Conservation (phyloP, 768 basidiomycete species). For the Ephemerocybe angulata region DNA sequence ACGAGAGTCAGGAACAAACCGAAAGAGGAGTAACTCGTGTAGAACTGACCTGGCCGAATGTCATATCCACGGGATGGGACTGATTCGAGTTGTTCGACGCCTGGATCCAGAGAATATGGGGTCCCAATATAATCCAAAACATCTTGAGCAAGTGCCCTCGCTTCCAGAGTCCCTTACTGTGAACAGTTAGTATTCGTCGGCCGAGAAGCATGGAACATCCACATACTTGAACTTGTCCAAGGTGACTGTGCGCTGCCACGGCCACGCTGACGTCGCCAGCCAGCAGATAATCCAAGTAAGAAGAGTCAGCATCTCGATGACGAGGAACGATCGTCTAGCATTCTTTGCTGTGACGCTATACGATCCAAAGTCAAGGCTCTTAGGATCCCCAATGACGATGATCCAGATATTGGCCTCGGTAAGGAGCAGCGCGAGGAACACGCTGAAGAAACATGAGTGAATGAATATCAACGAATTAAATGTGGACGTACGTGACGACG, state of each 20-base stretch:
- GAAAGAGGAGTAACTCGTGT: no score
- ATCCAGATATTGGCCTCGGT: neutral
- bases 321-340: neutral
- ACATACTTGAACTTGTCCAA: neutral
- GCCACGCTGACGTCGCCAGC: neutral
- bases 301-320: neutral
- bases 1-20: no score
- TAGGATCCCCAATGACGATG: neutral
- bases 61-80: neutral
- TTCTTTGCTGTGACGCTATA: neutral
- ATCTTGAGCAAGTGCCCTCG: constrained; percentile 6
- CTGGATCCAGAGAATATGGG: constrained; percentile 6
- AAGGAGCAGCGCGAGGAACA: neutral
- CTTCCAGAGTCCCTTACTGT: neutral
- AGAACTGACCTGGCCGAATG: constrained; percentile 10
- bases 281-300: neutral
- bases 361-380: neutral
- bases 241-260: neutral
- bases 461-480: neutral
- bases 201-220: neutral
- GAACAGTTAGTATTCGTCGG: neutral
- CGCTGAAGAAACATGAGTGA: neutral
- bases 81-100: constrained; percentile 1
- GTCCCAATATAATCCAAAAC: neutral
- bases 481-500: neutral